Percentiles rank a stretch among this genome's conserved stretches.
Conservation (phyloP, 371 early-diverging fungal species). For the Phascolomyces articulosus region DNA sequence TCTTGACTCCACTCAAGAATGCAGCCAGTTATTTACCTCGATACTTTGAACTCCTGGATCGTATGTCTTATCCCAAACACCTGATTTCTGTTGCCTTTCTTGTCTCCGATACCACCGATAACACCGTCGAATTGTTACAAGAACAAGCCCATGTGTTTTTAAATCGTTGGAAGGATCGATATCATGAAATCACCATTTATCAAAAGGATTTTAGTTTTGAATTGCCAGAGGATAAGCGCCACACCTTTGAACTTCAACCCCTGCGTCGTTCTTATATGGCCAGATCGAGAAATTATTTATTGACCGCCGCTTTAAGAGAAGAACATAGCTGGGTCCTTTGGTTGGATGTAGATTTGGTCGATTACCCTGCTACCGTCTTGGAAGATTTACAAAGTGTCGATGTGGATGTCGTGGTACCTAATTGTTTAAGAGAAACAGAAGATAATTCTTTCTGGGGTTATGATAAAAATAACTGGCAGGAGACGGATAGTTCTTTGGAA, state of each 20-base stretch:
- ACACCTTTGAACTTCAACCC: constrained; percentile 54
- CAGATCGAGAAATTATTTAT: constrained; percentile 57
- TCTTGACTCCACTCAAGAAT: constrained; percentile 62
- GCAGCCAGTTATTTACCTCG: constrained; percentile 56
- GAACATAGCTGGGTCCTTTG: constrained; percentile 66
- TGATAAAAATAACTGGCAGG: constrained; percentile 75
- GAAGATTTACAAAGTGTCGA: constrained; percentile 56
- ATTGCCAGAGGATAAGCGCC: constrained; percentile 51
- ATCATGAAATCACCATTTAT: constrained; percentile 49
- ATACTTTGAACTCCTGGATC: constrained; percentile 60
- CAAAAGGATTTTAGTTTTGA: constrained; percentile 63
- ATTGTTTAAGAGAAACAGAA: constrained; percentile 55
- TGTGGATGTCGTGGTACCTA: constrained; percentile 63
- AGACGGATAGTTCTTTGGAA: constrained; percentile 57
- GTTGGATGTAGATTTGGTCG: constrained; percentile 63
- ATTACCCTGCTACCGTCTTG: constrained; percentile 55
- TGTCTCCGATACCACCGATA: constrained; percentile 62
- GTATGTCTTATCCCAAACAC: constrained; percentile 54
- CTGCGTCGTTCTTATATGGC: constrained; percentile 63
- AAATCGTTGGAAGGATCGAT: constrained; percentile 31
- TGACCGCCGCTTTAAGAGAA: constrained; percentile 49
- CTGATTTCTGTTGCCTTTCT: constrained; percentile 61
- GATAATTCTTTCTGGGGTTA: constrained; percentile 55
- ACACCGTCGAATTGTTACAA: constrained; percentile 47
- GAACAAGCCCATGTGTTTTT: constrained; percentile 31